Conservation (phyloP, 345 rosid species). For the Melastoma malabathricum region DNA sequence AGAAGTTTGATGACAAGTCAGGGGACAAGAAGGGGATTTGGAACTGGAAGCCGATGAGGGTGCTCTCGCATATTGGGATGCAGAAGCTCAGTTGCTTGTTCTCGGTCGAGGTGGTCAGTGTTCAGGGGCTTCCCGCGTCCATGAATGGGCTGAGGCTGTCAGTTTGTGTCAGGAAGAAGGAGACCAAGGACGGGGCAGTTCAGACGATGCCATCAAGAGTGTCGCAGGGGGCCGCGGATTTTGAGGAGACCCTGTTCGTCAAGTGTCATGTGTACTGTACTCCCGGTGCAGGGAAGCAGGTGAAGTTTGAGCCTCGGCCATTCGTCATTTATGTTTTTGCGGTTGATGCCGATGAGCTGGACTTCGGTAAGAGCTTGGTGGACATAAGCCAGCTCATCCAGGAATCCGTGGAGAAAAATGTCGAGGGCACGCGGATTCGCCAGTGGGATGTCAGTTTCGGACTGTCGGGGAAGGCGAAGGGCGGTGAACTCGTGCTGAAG, state of each 20-base stretch:
- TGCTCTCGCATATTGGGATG: slow-evolving; percentile 67
- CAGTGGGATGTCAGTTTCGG: slow-evolving; percentile 78
- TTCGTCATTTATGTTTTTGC: slow-evolving; percentile 59
- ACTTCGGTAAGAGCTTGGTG: slow-evolving; percentile 56
- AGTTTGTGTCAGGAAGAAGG: slow-evolving; percentile 75
- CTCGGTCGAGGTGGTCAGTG: slow-evolving; percentile 75
- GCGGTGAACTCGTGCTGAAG: slow-evolving; percentile 68
- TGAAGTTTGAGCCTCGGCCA: slow-evolving; percentile 72
- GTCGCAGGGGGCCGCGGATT: slow-evolving; percentile 79
- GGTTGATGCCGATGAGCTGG: slow-evolving; percentile 71
- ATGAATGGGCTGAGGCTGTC: slow-evolving; percentile 93
- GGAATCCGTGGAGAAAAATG: slow-evolving; percentile 69
- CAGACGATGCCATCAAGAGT: slow-evolving; percentile 90
- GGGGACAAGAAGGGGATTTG: slow-evolving; percentile 65
- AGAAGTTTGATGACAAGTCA: slow-evolving; percentile 16
- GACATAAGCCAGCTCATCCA: slow-evolving; percentile 60
- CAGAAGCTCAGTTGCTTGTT: slow-evolving; percentile 77
- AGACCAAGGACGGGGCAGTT: slow-evolving; percentile 69
- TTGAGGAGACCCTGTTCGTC: slow-evolving; percentile 76
- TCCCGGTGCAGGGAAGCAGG: slow-evolving; percentile 37
- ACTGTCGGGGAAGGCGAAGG: slow-evolving; percentile 80
- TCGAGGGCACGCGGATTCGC: slow-evolving; percentile 62
- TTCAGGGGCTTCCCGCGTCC: slow-evolving; percentile 73
- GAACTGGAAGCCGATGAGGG: slow-evolving; percentile 93
- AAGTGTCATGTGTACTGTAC: slow-evolving; percentile 70